A percentile compares a stretch with the other conserved stretches of the same genome.
phyloP scores from a whole-genome alignment of 805 yeast species.

The Pichia ethanolica region DNA sequence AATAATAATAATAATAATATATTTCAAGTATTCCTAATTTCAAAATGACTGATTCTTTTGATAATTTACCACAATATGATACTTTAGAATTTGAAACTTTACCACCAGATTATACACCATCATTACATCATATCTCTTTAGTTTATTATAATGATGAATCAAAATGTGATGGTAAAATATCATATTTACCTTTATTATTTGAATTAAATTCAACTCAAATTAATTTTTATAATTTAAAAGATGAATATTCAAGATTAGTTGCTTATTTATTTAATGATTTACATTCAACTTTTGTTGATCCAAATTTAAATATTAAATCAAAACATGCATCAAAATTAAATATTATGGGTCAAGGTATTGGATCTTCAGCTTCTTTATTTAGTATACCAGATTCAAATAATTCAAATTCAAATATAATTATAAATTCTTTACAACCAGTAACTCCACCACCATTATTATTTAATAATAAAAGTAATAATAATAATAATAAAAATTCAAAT shows the following conservation, averaged over 20 bases:
- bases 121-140: conserved; percentile 21
- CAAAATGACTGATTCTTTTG: background rate
- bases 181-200: conserved; percentile 19
- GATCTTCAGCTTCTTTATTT: conserved; percentile 3
- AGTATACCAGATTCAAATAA: background rate
- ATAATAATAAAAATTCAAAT: no score
- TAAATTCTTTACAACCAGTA: background rate
- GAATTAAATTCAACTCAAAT: conserved; percentile 29
- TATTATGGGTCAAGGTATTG: conserved; percentile 6
- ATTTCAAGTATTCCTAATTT: no score
- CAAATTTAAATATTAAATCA: conserved; percentile 22
- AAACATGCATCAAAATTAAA: background rate
- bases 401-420: background rate
- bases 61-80: background rate
- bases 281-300: conserved; percentile 20
- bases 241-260: conserved; percentile 12
- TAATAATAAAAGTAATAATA: no score
- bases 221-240: conserved; percentile 18
- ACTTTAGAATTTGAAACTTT: background rate
- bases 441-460: background rate
- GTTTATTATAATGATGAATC: conserved; percentile 17
- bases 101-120: conserved; percentile 22
- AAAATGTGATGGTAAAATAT: background rate
- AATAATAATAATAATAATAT: no score
- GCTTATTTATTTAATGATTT: conserved; percentile 18